phyloP scores from a whole-genome alignment of 1,139 yeast species.

The Neolecta irregularis region DNA sequence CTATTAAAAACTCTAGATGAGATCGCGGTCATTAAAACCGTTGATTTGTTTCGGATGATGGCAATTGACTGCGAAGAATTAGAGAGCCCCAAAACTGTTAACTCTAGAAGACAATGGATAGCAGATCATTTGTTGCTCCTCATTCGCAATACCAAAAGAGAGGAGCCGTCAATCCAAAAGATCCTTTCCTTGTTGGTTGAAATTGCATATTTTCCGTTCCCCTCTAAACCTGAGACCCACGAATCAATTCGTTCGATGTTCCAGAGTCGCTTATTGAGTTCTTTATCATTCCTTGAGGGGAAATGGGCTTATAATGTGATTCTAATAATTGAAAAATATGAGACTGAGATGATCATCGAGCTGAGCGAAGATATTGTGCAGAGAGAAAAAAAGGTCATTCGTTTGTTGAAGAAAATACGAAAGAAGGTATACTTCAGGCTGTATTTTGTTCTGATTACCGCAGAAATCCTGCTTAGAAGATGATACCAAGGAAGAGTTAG shows the following conservation, averaged over 20 bases:
- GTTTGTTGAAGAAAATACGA: conserved; percentile 35
- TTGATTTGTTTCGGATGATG: conserved; percentile 23
- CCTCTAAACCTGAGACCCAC: too few species aligned
- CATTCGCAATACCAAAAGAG: conserved; percentile 20
- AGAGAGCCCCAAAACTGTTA: conserved; percentile 25
- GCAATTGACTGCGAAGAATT: conserved; percentile 18
- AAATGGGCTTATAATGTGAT: neutral
- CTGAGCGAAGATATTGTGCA: conserved; percentile 41
- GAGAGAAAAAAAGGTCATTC: conserved; percentile 38
- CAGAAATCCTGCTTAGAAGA: conserved; percentile 2
- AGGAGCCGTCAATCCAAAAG: neutral
- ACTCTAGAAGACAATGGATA: conserved; percentile 45
- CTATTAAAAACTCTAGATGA: conserved; percentile 23
- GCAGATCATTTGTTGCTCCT: conserved; percentile 51
- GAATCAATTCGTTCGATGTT: too few species aligned
- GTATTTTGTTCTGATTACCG: conserved; percentile 22
- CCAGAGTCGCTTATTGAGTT: too few species aligned
- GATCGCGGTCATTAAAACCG: conserved; percentile 22
- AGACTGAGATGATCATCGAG: conserved; percentile 27
- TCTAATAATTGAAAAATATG: conserved; percentile 9
- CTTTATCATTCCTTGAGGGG: too few species aligned
- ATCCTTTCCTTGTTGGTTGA: too few species aligned
- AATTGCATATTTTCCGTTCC: too few species aligned
- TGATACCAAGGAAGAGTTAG: conserved; percentile 24
- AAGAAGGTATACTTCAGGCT: conserved; percentile 26